These are phyloP conservation scores for Chaetoscypha palmicola DNA, from an alignment of 2,329 filamentous ascomycete genomes.

Conservation along the genomic window DNA sequence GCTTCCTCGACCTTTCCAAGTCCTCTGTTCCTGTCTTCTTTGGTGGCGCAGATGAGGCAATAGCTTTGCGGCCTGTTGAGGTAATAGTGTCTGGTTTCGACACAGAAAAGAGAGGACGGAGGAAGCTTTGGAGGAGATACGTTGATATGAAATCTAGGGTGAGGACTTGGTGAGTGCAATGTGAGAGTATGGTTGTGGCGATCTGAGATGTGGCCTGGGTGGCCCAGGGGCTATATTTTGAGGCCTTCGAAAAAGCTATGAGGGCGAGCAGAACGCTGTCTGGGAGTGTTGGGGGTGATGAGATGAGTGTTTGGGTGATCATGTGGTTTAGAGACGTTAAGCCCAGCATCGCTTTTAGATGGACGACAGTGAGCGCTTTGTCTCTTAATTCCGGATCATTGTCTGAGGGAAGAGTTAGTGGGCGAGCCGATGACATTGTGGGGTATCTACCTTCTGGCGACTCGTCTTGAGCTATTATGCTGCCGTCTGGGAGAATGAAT, in stretches of 20 bases:
- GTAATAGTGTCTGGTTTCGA: slow-evolving; percentile 48
- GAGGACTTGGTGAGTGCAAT: slow-evolving; percentile 17
- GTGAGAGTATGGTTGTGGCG: slow-evolving; percentile 31
- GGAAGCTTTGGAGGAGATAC: slow-evolving; percentile 53
- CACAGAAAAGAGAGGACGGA: slow-evolving; percentile 61
- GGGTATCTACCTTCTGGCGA: slow-evolving; percentile 15
- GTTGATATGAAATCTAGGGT: slow-evolving; percentile 40
- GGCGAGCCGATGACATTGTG: not conserved
- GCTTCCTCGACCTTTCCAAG: slow-evolving; percentile 40
- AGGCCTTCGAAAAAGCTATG: slow-evolving; percentile 30
- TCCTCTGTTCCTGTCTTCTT: slow-evolving; percentile 31
- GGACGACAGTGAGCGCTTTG: slow-evolving; percentile 9
- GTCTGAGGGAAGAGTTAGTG: slow-evolving; percentile 3
- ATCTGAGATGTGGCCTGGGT: slow-evolving; percentile 28
- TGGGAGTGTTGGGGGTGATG: not conserved
- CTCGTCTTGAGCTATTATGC: slow-evolving; percentile 20
- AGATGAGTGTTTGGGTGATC: slow-evolving; percentile 4
- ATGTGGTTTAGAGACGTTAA: slow-evolving; percentile 13
- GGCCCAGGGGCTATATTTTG: slow-evolving; percentile 34
- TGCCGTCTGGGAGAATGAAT: slow-evolving; percentile 20
- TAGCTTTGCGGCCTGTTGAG: slow-evolving; percentile 48
- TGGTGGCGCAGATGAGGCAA: slow-evolving; percentile 35
- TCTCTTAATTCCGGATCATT: slow-evolving; percentile 4
- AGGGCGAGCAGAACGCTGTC: slow-evolving; percentile 28
- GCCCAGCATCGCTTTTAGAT: slow-evolving; percentile 15